Conservation (phyloP, 106 monocot species). For the Acanthochlamys bracteata region DNA sequence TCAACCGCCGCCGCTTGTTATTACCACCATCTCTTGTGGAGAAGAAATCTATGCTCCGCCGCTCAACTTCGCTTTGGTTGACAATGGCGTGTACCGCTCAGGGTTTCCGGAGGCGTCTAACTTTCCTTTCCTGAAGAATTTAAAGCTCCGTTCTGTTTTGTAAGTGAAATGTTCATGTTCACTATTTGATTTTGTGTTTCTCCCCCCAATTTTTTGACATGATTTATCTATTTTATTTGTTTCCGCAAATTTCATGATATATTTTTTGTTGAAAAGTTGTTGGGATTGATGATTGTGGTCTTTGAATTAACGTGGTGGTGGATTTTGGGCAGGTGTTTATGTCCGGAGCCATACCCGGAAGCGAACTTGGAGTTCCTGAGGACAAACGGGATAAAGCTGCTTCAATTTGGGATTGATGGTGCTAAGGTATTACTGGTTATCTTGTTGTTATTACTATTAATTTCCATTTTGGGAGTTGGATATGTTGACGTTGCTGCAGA, state of each 20-base stretch:
- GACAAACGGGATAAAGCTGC: background rate
- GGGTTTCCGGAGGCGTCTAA: constrained; percentile 34
- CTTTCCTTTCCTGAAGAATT: constrained; percentile 32
- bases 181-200: background rate
- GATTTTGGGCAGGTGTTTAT: background rate
- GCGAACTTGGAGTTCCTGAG: background rate
- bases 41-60: constrained; percentile 25
- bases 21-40: background rate
- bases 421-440: background rate
- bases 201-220: background rate
- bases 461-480: background rate
- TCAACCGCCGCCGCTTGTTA: background rate
- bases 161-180: background rate
- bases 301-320: too few relatives aligned
- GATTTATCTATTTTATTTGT: background rate
- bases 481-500: background rate
- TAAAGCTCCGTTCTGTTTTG: constrained; percentile 33
- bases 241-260: background rate
- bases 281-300: background rate
- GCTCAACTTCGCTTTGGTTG: constrained; percentile 43
- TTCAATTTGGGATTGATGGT: constrained; percentile 2
- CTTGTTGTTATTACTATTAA: background rate
- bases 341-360: background rate
- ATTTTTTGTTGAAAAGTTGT: background rate
- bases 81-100: constrained; percentile 43